Evolutionary conservation across 371 early-diverging fungal species (phyloP).

Genomic region (Mortierella sp.): DNA sequence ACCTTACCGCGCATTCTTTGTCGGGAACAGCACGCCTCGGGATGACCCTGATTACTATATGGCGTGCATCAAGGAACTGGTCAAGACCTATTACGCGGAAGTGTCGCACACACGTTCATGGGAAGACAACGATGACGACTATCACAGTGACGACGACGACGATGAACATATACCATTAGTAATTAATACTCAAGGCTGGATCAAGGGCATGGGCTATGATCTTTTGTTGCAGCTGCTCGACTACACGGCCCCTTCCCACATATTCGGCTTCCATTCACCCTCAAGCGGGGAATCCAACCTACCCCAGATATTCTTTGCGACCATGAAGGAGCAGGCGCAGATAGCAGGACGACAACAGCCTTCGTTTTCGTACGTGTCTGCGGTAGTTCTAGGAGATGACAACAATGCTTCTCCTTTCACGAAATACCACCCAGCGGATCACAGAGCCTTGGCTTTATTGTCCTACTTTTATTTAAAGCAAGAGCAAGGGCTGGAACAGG

Average conservation of each 20-base stretch:
- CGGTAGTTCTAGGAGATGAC: constrained; percentile 28
- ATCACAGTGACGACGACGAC: constrained; percentile 38
- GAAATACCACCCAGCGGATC: constrained; percentile 66
- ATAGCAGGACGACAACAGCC: constrained; percentile 7
- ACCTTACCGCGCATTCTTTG: constrained; percentile 70
- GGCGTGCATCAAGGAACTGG: constrained; percentile 65
- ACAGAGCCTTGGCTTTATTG: constrained; percentile 63
- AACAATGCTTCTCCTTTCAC: constrained; percentile 49
- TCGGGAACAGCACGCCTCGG: constrained; percentile 74
- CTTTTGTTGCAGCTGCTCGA: constrained; percentile 69
- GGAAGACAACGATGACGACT: constrained; percentile 42
- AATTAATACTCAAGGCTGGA: constrained; percentile 89
- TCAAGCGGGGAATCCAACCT: constrained; percentile 46
- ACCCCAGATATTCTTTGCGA: constrained; percentile 54
- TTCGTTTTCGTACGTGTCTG: constrained; percentile 21
- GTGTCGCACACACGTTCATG: constrained; percentile 45
- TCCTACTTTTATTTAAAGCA: constrained; percentile 58
- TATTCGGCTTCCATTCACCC: constrained; percentile 60
- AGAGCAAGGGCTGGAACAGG: not conserved
- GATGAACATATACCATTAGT: constrained; percentile 71
- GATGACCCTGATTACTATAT: constrained; percentile 79
- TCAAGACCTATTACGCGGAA: constrained; percentile 62
- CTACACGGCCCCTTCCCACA: constrained; percentile 62
- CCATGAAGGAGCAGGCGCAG: constrained; percentile 27
- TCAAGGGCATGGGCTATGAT: constrained; percentile 80